A percentile compares a stretch with the other conserved stretches of the same genome.
Evolutionary conservation across 208 protist species (phyloP).

Genomic region (Naegleria gruberi): DNA sequence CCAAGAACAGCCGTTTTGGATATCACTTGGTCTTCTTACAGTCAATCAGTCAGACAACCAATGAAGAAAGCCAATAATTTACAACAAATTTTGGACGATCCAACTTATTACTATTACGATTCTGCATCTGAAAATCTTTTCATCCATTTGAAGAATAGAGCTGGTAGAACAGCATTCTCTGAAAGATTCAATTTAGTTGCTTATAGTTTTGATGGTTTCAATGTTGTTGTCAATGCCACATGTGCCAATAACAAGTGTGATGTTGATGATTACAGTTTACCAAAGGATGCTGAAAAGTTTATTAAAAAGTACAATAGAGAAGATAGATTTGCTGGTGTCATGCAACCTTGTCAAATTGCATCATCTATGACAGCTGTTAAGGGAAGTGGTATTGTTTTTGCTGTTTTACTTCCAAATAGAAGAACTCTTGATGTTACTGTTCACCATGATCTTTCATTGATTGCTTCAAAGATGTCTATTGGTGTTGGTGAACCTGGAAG

Average conservation of each 20-base stretch:
- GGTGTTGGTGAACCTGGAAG: not conserved
- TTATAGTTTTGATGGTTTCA: not conserved
- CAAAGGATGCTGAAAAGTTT: not conserved
- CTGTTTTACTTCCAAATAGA: not conserved
- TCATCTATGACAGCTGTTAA: not conserved
- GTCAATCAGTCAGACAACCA: too few relatives aligned
- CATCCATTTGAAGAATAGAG: not conserved
- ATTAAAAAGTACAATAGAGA: not conserved
- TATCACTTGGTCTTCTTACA: too few relatives aligned
- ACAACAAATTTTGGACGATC: not conserved
- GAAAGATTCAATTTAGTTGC: not conserved
- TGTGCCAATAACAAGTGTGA: not conserved
- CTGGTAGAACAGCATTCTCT: not conserved
- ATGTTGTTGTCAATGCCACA: not conserved
- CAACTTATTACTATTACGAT: not conserved
- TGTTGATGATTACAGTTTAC: not conserved
- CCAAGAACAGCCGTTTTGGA: not conserved
- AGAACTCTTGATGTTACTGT: not conserved
- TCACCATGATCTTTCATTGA: not conserved
- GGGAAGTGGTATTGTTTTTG: not conserved
- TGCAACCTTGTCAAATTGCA: not conserved
- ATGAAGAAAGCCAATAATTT: not conserved
- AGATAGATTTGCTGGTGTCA: not conserved
- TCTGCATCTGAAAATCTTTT: not conserved
- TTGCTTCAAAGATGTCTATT: not conserved